These are phyloP conservation scores for Exophiala aquamarina DNA, from an alignment of 2,329 filamentous ascomycete genomes.

Conservation along the genomic window DNA sequence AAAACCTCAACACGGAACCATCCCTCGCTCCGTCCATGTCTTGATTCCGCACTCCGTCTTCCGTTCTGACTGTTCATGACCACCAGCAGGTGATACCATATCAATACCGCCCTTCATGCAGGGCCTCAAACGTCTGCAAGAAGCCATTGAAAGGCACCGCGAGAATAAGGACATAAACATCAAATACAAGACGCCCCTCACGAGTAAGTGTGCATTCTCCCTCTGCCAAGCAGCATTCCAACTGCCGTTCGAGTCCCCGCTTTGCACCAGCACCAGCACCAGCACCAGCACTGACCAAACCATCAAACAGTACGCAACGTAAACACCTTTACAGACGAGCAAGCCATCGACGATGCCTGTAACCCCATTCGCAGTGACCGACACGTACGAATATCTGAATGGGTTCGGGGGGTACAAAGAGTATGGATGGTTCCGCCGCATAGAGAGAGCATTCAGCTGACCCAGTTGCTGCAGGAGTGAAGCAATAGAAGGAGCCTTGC, in stretches of 20 bases:
- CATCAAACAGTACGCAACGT: conserved; percentile 27
- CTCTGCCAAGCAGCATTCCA: conserved; percentile 4
- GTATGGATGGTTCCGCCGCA: conserved; percentile 47
- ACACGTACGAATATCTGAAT: conserved; percentile 75
- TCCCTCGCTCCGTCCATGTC: conserved; percentile 16
- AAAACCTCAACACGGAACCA: conserved; percentile 25
- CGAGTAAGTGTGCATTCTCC: conserved; percentile 20
- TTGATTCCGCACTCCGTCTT: conserved; percentile 28
- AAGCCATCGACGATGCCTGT: conserved; percentile 56
- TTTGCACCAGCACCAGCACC: not conserved
- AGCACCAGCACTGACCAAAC: not conserved
- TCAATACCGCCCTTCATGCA: conserved; percentile 26
- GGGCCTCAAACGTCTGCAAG: conserved; percentile 27
- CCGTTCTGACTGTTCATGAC: conserved; percentile 13
- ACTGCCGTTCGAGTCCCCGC: conserved; percentile 2
- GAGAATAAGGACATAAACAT: conserved; percentile 31
- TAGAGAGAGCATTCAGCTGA: conserved; percentile 19
- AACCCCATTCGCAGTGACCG: conserved; percentile 61
- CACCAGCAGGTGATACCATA: conserved; percentile 18
- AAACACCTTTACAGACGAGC: conserved; percentile 29
- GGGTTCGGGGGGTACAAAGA: conserved; percentile 78
- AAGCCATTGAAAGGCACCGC: conserved; percentile 27
- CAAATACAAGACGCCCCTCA: conserved; percentile 31
- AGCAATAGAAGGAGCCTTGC: conserved; percentile 71
- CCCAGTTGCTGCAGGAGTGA: conserved; percentile 59